phyloP scores from a whole-genome alignment of 2,329 filamentous ascomycete species.

The Penicillium sp. region DNA sequence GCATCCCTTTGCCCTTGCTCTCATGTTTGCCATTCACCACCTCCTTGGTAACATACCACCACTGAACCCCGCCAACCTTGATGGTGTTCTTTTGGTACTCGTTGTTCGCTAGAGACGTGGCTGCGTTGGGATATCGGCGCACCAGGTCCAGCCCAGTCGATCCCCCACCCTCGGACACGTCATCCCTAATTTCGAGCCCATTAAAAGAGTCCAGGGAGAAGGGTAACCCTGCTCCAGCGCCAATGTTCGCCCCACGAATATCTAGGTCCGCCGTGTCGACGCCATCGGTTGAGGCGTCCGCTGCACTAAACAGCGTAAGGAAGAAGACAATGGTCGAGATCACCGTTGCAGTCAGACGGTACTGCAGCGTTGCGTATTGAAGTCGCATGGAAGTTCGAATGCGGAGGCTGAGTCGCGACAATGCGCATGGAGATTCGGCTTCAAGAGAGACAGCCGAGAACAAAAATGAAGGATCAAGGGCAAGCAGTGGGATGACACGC shows the following conservation, averaged over 20 bases:
- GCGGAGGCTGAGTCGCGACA: slow-evolving; percentile 5
- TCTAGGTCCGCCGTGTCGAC: slow-evolving; percentile 48
- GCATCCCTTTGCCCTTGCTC: slow-evolving; percentile 33
- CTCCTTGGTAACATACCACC: slow-evolving; percentile 62
- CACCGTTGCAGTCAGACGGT: slow-evolving; percentile 66
- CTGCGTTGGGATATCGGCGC: slow-evolving; percentile 49
- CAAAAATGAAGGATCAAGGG: slow-evolving; percentile 6
- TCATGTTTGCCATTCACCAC: slow-evolving; percentile 51
- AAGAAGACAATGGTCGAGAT: slow-evolving; percentile 57
- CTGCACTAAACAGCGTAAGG: slow-evolving; percentile 57
- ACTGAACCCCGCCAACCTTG: slow-evolving; percentile 58
- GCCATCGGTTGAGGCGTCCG: slow-evolving; percentile 52
- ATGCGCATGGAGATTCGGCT: slow-evolving; percentile 8
- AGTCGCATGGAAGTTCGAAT: slow-evolving; percentile 37
- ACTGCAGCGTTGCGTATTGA: slow-evolving; percentile 66
- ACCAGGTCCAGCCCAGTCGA: slow-evolving; percentile 48
- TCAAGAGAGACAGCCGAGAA: not conserved
- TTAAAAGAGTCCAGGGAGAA: slow-evolving; percentile 30
- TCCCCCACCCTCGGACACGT: slow-evolving; percentile 31
- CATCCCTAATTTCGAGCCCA: slow-evolving; percentile 32
- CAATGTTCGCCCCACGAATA: slow-evolving; percentile 31
- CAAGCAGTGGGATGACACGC: slow-evolving; percentile 1
- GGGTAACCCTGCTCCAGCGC: slow-evolving; percentile 31
- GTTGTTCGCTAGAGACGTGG: slow-evolving; percentile 63
- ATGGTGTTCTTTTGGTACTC: slow-evolving; percentile 59